These are phyloP conservation scores for Kockiozyma suomiensis DNA, from an alignment of 805 yeast species.

Conservation along the genomic window DNA sequence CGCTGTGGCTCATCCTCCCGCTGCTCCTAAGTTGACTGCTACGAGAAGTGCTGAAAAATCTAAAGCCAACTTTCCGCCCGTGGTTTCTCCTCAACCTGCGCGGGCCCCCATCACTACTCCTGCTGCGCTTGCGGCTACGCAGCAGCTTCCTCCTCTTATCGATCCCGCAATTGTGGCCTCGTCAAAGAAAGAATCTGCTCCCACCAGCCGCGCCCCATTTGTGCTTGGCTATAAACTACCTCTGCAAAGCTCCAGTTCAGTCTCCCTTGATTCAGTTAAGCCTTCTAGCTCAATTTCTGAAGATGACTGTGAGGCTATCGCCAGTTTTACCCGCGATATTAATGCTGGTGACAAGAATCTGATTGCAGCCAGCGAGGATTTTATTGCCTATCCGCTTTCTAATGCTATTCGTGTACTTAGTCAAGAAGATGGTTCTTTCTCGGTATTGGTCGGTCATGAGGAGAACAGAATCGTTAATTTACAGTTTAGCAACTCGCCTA, in stretches of 20 bases:
- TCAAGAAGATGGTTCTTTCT: constrained; percentile 26
- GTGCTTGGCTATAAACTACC: constrained; percentile 14
- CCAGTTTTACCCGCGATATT: constrained; percentile 20
- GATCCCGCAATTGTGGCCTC: not conserved
- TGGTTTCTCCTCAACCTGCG: not conserved
- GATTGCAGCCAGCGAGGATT: constrained; percentile 24
- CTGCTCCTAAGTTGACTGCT: constrained; percentile 10
- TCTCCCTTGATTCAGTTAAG: constrained; percentile 15
- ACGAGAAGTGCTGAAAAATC: constrained; percentile 6
- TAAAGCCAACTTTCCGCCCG: too few relatives aligned
- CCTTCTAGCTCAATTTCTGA: constrained; percentile 10
- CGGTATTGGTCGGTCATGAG: constrained; percentile 27
- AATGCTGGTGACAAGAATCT: constrained; percentile 19
- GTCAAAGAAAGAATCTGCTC: not conserved
- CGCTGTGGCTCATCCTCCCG: not conserved
- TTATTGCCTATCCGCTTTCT: constrained; percentile 28
- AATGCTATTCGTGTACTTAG: constrained; percentile 29
- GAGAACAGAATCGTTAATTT: constrained; percentile 24
- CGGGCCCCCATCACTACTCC: not conserved
- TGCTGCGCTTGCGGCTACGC: not conserved
- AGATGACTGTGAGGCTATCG: constrained; percentile 28
- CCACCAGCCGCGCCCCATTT: not conserved
- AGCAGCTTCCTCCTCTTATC: not conserved
- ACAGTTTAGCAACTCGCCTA: constrained; percentile 14
- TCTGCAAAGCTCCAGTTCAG: not conserved